Evolutionary conservation across 2,329 filamentous ascomycete species (phyloP), one percentile per base, ranked within the genome.

Genomic region (Rutstroemia sp.): DNA sequence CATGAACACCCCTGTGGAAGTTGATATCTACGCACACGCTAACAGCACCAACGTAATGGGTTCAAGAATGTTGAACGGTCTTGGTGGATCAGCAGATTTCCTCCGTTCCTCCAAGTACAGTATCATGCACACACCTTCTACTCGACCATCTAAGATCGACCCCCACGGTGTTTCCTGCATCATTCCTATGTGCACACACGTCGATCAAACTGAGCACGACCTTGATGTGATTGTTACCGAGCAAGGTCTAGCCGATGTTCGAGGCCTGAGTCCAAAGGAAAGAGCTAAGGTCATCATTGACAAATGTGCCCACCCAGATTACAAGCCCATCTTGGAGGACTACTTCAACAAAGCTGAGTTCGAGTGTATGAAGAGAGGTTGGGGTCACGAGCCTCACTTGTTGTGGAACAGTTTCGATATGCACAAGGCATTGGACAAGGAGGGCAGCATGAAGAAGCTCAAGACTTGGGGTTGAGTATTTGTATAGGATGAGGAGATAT

Each of bases 1-100:
- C 71, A 95, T 95, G 90, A 95, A 95, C 79, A 95, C 90, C 0
- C 90, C 90, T 21, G 89, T 95, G 48, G 91, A 95, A 74, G 90
- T 95, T 16, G 91, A 95, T 74, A 95, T 95, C 67, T 95, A 95
- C 74, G 91, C 90, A 2, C 90, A 95, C 74, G 91, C 91, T 66
- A 96, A 95, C 81, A 86, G 81, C 60, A 95, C 90, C 54, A 92
- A 88, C 69, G 90, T 95, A 21, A 90, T 94, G 84, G 90, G 91
- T 62, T 86, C 81, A 60, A 85, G 91, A 57, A 94, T 92, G 88
- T 79, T 94, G 59, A 92, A 92, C 75, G 89, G 89, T 10, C 82
- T 94, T 6, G 89, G 89, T 50, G 89, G 89, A 4, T 88, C 83
- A 1, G 88, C 88, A 52, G 89, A 94, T 69, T 94, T 94, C 79